Evolutionary conservation across 83 land plant genomes (phyloP).

Genomic region (Picea mariana): DNA sequence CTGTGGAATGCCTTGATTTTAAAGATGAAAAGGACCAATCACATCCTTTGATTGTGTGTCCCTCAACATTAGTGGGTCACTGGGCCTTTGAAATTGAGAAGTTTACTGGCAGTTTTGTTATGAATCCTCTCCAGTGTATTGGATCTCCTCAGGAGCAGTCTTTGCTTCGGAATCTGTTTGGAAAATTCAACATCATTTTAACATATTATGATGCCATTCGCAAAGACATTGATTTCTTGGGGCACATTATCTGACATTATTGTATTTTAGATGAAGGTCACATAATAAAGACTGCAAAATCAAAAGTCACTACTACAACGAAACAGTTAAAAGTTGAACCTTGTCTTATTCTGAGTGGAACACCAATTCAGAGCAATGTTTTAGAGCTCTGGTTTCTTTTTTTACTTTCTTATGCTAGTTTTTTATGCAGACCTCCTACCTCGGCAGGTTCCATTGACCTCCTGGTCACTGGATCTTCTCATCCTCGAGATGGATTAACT

Average conservation of each 20-base stretch:
- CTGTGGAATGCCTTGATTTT: constrained; percentile 9
- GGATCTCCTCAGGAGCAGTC: constrained; percentile 85
- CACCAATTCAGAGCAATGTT: too few relatives aligned
- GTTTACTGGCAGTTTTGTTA: constrained; percentile 62
- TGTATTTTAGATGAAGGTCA: constrained; percentile 98
- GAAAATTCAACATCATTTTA: constrained; percentile 46
- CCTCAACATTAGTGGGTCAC: constrained; percentile 96
- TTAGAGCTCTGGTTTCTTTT: too few relatives aligned
- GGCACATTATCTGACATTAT: constrained; percentile 73
- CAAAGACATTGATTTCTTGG: constrained; percentile 84
- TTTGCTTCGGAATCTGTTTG: constrained; percentile 46
- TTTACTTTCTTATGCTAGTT: too few relatives aligned
- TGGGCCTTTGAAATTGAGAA: constrained; percentile 99
- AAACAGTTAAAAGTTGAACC: too few relatives aligned
- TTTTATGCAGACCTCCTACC: too few relatives aligned
- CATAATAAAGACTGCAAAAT: constrained; percentile 68
- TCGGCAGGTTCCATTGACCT: too few relatives aligned
- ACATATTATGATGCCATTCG: constrained; percentile 45
- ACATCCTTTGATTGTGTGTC: constrained; percentile 80
- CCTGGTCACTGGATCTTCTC: too few relatives aligned
- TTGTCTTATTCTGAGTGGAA: too few relatives aligned
- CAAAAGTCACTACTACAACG: too few relatives aligned
- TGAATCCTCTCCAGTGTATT: constrained; percentile 80
- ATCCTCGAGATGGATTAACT: too few relatives aligned
- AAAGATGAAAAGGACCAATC: constrained; percentile 26